Percentiles rank a stretch among this genome's conserved stretches.
These are phyloP conservation scores for Xerocomus brunneocitrinus DNA, from an alignment of 768 basidiomycete genomes.

Conservation along the genomic window DNA sequence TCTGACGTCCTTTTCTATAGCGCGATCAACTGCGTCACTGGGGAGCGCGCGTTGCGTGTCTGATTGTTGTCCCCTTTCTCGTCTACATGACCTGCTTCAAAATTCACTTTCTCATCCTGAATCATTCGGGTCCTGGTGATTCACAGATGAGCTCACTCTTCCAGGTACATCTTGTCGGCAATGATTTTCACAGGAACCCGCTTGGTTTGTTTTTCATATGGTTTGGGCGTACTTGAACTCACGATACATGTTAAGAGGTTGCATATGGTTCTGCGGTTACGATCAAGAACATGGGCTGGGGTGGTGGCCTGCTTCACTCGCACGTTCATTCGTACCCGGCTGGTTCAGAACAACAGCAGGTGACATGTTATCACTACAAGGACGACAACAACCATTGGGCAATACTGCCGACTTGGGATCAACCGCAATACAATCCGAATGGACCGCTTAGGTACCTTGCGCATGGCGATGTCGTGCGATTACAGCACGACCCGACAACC, in stretches of 20 bases:
- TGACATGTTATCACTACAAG: constrained; percentile 99
- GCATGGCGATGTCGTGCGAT: constrained; percentile 74
- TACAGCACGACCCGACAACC: constrained; percentile 76
- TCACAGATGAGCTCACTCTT: constrained; percentile 98
- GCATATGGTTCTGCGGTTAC: constrained; percentile 89
- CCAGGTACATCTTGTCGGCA: constrained; percentile 93
- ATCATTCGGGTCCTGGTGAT: constrained; percentile 93
- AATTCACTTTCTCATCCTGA: constrained; percentile 91
- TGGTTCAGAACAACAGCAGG: constrained; percentile 91
- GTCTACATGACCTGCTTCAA: constrained; percentile 96
- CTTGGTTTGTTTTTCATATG: constrained; percentile 49
- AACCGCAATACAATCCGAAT: constrained; percentile 59
- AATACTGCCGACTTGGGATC: constrained; percentile 78
- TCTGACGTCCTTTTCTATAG: constrained; percentile 37
- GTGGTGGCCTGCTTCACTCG: constrained; percentile 93
- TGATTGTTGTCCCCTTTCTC: constrained; percentile 85
- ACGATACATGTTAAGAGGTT: constrained; percentile 49
- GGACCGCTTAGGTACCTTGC: constrained; percentile 64
- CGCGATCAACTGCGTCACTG: constrained; percentile 87
- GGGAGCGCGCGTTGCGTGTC: constrained; percentile 76
- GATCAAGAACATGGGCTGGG: constrained; percentile 96
- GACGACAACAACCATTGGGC: constrained; percentile 95
- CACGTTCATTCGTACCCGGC: constrained; percentile 94
- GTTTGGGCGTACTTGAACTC: neutral
- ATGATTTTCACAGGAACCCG: constrained; percentile 89